Evolutionary conservation across 139 green algal species (phyloP).

Genomic region (Haematococcus sp.): DNA sequence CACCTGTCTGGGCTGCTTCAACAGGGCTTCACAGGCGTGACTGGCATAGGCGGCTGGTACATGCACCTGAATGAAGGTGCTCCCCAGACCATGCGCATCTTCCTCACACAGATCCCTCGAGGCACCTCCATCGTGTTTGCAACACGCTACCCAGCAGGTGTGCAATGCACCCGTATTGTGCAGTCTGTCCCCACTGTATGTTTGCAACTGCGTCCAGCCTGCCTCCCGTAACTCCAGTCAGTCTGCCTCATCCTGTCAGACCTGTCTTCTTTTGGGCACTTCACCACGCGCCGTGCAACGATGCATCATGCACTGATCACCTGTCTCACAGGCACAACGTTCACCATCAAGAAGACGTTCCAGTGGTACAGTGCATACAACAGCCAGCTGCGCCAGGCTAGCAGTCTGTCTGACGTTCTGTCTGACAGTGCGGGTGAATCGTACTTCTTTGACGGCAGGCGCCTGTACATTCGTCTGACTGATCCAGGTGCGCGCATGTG

Average conservation of each 20-base stretch:
- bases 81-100: conserved; percentile 35
- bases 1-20: no score
- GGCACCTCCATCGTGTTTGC: conserved; percentile 42
- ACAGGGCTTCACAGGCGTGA: conserved; percentile 58
- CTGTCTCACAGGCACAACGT: conserved; percentile 22
- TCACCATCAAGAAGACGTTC: conserved; percentile 27
- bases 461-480: conserved; percentile 48
- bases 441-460: conserved; percentile 45
- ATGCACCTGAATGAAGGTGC: conserved; percentile 18
- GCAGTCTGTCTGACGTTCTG: conserved; percentile 34
- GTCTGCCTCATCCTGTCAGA: no score
- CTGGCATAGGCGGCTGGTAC: conserved; percentile 51
- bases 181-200: no score
- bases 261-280: no score
- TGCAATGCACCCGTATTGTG: no score
- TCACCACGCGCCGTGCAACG: no score
- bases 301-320: background rate
- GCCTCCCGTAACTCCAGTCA: no score
- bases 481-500: conserved; percentile 33
- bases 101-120: conserved; percentile 32
- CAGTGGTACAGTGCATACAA: conserved; percentile 24
- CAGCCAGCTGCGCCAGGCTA: conserved; percentile 7
- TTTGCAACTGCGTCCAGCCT: no score
- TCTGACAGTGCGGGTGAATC: conserved; percentile 12
- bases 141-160: conserved; percentile 44